phyloP scores from a whole-genome alignment of 1,139 yeast genomes.

The Saccharomycopsis hybrid region DNA sequence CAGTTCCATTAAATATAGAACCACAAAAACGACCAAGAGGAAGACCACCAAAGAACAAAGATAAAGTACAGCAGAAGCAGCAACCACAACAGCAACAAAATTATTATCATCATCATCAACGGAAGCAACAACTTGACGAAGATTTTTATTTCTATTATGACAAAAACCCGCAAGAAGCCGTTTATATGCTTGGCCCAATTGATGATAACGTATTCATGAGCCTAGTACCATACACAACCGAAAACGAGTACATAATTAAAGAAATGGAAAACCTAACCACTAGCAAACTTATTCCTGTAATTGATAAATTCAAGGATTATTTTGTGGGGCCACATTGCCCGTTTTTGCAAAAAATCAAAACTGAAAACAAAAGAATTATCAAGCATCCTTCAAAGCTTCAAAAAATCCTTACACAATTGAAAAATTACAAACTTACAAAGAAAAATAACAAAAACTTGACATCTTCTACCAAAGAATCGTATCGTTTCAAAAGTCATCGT shows the following conservation, averaged over 20 bases:
- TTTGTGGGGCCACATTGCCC: background rate
- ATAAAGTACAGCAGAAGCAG: too few relatives aligned
- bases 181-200: constrained; percentile 4
- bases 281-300: constrained; percentile 2
- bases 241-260: background rate
- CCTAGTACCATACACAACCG: background rate
- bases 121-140: background rate
- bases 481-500: background rate
- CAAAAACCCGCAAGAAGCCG: background rate
- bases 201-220: background rate
- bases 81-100: too few relatives aligned
- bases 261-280: constrained; percentile 12
- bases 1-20: too few relatives aligned
- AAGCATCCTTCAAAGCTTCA: too few relatives aligned
- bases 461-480: background rate
- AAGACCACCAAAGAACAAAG: too few relatives aligned
- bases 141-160: constrained; percentile 8
- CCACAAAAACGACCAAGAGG: too few relatives aligned
- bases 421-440: constrained; percentile 1
- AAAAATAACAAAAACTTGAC: background rate
- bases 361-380: too few relatives aligned
- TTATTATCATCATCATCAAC: too few relatives aligned
- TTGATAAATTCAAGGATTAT: constrained; percentile 6
- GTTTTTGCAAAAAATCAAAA: background rate
- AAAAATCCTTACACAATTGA: background rate